These are phyloP conservation scores for Starmera caribaea DNA, from an alignment of 805 yeast species.

Conservation along the genomic window DNA sequence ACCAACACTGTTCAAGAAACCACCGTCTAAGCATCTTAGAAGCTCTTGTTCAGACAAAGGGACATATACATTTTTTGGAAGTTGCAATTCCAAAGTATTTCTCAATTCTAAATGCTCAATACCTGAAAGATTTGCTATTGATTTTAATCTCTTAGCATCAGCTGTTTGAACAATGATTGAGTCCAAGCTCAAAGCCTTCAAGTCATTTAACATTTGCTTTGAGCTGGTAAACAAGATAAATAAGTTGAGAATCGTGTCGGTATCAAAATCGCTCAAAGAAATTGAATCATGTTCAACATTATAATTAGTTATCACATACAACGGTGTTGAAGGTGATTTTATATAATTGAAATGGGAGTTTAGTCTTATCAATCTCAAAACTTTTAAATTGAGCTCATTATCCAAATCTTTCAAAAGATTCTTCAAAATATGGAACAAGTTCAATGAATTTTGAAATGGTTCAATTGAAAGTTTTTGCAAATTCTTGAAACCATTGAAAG, in stretches of 20 bases:
- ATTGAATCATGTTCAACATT: slow-evolving; percentile 9
- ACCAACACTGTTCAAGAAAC: slow-evolving; percentile 20
- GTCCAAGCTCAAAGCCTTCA: slow-evolving; percentile 8
- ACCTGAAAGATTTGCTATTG: slow-evolving; percentile 3
- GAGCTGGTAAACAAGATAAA: slow-evolving; percentile 4
- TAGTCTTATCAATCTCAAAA: slow-evolving; percentile 8
- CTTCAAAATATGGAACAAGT: slow-evolving; percentile 15
- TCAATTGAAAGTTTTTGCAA: slow-evolving; percentile 24
- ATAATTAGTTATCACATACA: slow-evolving; percentile 12
- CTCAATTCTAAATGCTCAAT: slow-evolving; percentile 22
- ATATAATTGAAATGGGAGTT: slow-evolving; percentile 7
- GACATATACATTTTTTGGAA: slow-evolving; percentile 7
- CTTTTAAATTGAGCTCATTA: slow-evolving; percentile 4
- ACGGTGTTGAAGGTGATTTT: slow-evolving; percentile 7
- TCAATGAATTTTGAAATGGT: slow-evolving; percentile 23
- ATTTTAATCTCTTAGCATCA: slow-evolving; percentile 8
- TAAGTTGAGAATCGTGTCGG: slow-evolving; percentile 6
- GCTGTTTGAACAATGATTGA: slow-evolving; percentile 7
- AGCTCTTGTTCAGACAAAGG: slow-evolving; percentile 8
- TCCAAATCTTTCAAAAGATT: slow-evolving; percentile 6
- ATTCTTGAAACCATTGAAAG: slow-evolving; percentile 18
- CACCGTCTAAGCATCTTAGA: slow-evolving; percentile 8
- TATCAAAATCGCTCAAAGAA: slow-evolving; percentile 10
- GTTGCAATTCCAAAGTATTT: slow-evolving; percentile 28
- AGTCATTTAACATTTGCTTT: neutral